These are phyloP conservation scores for Lyophyllum atratum DNA, from an alignment of 768 basidiomycete species.

Conservation along the genomic window DNA sequence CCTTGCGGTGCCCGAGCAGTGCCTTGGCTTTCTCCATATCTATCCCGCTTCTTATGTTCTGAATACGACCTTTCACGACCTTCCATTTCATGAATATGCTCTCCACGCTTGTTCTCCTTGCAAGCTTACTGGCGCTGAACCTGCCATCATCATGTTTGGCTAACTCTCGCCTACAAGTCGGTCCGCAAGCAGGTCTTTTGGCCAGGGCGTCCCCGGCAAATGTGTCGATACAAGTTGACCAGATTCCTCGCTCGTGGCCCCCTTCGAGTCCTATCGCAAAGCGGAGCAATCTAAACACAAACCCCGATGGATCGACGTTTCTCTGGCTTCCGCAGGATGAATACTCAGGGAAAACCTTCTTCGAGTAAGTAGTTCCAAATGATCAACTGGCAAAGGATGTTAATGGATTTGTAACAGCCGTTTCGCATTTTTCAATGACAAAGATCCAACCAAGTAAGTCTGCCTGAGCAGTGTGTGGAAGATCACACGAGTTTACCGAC, in stretches of 20 bases:
- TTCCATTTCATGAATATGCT: constrained; percentile 4
- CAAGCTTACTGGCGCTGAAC: constrained; percentile 4
- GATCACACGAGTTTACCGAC: constrained; percentile 14
- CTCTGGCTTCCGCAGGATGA: constrained; percentile 71
- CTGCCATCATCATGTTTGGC: not conserved
- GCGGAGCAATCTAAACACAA: constrained; percentile 36
- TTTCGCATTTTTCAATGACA: constrained; percentile 58
- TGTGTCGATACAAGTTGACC: not conserved
- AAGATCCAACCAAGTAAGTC: constrained; percentile 71
- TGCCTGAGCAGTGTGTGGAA: constrained; percentile 8
- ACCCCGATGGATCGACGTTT: constrained; percentile 49
- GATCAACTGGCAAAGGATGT: not conserved
- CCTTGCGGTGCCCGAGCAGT: too few relatives aligned
- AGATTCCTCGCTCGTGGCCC: not conserved
- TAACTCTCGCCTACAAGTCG: constrained; percentile 12
- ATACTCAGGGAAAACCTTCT: constrained; percentile 67
- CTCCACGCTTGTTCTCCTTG: not conserved
- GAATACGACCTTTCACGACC: constrained; percentile 1
- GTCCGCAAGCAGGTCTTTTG: not conserved
- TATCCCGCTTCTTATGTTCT: constrained; percentile 1
- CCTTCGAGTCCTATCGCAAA: constrained; percentile 14
- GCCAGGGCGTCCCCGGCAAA: not conserved
- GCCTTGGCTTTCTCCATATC: not conserved
- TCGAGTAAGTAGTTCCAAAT: constrained; percentile 52
- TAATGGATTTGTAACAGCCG: constrained; percentile 35